Conservation (phyloP, 805 yeast genomes). For the Yamadazyma sp. region DNA sequence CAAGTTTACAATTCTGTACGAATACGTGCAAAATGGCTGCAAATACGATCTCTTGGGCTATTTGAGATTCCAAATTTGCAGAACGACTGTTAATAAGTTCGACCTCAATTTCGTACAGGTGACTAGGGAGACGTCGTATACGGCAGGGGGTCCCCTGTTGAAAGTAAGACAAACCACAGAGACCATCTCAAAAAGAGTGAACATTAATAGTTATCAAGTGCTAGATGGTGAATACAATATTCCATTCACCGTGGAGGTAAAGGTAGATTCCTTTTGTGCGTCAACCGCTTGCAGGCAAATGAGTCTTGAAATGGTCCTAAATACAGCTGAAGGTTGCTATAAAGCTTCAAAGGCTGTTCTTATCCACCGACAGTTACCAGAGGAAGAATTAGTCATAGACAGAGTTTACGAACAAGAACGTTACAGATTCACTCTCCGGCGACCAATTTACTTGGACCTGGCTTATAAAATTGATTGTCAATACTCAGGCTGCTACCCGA, state of each 20-base stretch:
- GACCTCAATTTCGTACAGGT: neutral
- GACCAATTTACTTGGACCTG: neutral
- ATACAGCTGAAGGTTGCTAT: conserved; percentile 1
- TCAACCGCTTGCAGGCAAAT: neutral
- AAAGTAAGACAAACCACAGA: neutral
- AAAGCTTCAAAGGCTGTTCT: neutral
- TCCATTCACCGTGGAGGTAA: neutral
- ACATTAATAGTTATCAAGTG: neutral
- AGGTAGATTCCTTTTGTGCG: neutral
- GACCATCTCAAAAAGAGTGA: neutral
- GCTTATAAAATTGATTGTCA: neutral
- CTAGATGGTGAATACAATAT: neutral
- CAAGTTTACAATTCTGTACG: neutral
- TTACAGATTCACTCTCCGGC: neutral
- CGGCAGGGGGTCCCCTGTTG: conserved; percentile 1
- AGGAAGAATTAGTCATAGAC: neutral
- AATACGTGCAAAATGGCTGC: neutral
- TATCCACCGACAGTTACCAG: neutral
- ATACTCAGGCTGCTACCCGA: neutral
- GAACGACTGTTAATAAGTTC: neutral
- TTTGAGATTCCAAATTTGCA: neutral
- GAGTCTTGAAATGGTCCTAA: neutral
- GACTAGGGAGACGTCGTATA: neutral
- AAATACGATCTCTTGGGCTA: conserved; percentile 1
- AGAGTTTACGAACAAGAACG: neutral